These are phyloP conservation scores for Coemansia sp. DNA, from an alignment of 192 early-diverging fungal species.

Conservation along the genomic window DNA sequence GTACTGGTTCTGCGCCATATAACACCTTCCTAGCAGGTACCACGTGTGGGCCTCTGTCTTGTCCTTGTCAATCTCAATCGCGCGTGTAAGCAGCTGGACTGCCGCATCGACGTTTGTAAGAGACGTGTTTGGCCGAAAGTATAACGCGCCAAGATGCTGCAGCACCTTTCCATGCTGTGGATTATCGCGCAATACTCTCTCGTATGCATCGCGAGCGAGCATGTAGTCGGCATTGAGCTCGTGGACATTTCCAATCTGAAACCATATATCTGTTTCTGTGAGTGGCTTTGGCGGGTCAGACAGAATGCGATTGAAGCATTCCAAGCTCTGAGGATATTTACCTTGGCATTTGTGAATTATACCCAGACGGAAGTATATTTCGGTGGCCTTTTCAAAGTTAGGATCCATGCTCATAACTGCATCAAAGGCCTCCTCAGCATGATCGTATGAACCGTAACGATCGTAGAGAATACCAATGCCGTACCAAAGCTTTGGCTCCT, in stretches of 20 bases:
- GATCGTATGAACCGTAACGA: constrained; percentile 93
- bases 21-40: constrained; percentile 94
- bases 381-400: constrained; percentile 95
- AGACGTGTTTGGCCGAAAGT: constrained; percentile 79
- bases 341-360: constrained; percentile 90
- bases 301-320: constrained; percentile 92
- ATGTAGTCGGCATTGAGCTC: constrained; percentile 89
- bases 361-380: constrained; percentile 96
- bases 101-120: constrained; percentile 87
- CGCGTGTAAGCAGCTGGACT: constrained; percentile 76
- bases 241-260: constrained; percentile 96
- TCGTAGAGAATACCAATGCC: constrained; percentile 98
- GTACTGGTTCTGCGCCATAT: constrained; percentile 94
- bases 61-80: constrained; percentile 79
- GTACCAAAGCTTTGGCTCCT: constrained; percentile 99
- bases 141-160: constrained; percentile 97
- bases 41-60: constrained; percentile 88
- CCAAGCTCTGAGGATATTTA: constrained; percentile 44
- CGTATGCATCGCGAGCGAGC: constrained; percentile 87
- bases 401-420: constrained; percentile 95
- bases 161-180: constrained; percentile 94
- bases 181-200: constrained; percentile 82
- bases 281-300: constrained; percentile 87
- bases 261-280: constrained; percentile 96
- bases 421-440: constrained; percentile 94